Evolutionary conservation across 2,329 filamentous ascomycete species (phyloP), one percentile per base, ranked within the genome.

Genomic region (Tolypocladium tundrense): DNA sequence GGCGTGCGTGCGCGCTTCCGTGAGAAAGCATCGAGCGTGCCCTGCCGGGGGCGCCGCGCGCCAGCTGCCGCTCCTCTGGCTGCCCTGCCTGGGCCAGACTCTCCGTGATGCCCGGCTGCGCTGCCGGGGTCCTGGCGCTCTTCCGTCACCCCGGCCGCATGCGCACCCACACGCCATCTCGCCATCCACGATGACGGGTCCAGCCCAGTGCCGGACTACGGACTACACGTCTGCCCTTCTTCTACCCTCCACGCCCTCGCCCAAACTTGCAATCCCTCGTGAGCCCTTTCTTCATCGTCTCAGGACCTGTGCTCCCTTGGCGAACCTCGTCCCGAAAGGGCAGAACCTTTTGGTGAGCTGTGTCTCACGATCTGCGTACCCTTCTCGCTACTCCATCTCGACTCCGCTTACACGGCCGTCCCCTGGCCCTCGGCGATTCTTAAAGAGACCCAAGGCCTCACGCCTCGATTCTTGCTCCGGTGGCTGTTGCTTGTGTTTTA

Each of bases 201-300:
- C 56, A 42, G 59, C 45, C 60, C 56, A 59, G 31, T 56, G 53
- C 57, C 58, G 53, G 60, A 48, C 54, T 63, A 63, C 58, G 53
- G 60, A 48, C 54, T 63, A 63, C 63, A 63, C 59, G 62, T 66
- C 65, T 65, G 67, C 68, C 69, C 69, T 72, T 72, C 68, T 69
- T 71, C 64, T 72, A 70, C 69, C 69, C 69, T 65, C 61, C 64
- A 67, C 68, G 61, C 69, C 70, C 68, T 68, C 65, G 55, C 59
- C 53, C 63, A 55, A 53, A 27, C 43, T 53, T 33, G 48, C 45
- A 43, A 60, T 59, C 65, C 62, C 61, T 61, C 59, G 60, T 54
- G 56, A 63, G 57, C 64, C 61, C 60, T 58, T 60, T 43, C 53
- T 55, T 60, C 62, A 63, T 63, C 60, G 13, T 63, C 65, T 57